phyloP scores from a whole-genome alignment of 768 basidiomycete genomes.

The Boletus pseudopeckii region DNA sequence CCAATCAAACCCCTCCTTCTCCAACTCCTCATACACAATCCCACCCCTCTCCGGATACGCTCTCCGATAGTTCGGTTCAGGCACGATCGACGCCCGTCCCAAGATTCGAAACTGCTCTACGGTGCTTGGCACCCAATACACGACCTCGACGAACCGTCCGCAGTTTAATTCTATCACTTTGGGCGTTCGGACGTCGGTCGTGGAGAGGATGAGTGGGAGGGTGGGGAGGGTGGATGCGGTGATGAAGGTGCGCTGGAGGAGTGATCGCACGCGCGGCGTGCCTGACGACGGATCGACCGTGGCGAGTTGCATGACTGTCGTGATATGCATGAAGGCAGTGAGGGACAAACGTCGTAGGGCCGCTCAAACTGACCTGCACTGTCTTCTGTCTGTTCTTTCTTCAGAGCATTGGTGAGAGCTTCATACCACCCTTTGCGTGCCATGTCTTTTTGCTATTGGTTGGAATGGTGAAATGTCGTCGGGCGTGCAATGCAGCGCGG shows the following conservation, averaged over 20 bases:
- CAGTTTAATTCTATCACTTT: conserved; percentile 60
- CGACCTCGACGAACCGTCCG: conserved; percentile 47
- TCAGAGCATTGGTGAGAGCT: conserved; percentile 41
- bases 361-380: conserved; percentile 32
- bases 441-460: not conserved
- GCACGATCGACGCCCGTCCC: conserved; percentile 55
- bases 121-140: conserved; percentile 70
- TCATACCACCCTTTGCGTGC: conserved; percentile 43
- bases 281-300: conserved; percentile 22
- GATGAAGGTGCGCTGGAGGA: conserved; percentile 59
- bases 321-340: not conserved
- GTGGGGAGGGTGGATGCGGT: conserved; percentile 38
- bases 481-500: not conserved
- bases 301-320: conserved; percentile 54
- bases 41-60: conserved; percentile 24
- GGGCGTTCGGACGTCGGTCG: conserved; percentile 70
- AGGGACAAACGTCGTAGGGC: not conserved
- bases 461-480: not conserved
- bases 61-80: conserved; percentile 40
- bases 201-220: conserved; percentile 59
- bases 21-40: conserved; percentile 33
- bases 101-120: conserved; percentile 72
- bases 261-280: conserved; percentile 61
- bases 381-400: conserved; percentile 25
- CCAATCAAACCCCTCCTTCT: conserved; percentile 47